phyloP scores from a whole-genome alignment of 305 asterid genomes.

The Ajuga reptans region DNA sequence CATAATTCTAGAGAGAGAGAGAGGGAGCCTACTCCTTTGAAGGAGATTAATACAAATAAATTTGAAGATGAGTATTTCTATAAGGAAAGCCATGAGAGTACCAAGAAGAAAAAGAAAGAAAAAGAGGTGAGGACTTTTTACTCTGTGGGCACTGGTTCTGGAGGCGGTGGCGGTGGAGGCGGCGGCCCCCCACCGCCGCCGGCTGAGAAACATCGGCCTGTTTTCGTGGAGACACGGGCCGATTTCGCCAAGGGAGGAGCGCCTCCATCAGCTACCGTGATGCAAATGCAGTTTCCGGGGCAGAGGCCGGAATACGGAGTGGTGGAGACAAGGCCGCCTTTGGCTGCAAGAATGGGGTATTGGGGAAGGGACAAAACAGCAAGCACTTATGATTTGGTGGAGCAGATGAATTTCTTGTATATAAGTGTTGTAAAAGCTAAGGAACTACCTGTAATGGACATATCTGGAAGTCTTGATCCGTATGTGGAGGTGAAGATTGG shows the following conservation, averaged over 20 bases:
- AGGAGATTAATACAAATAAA: constrained; percentile 25
- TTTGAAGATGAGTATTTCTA: constrained; percentile 23
- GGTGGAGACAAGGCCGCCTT: constrained; percentile 81
- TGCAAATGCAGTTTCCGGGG: constrained; percentile 71
- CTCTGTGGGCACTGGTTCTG: constrained; percentile 42
- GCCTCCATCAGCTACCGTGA: constrained; percentile 30
- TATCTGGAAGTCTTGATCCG: constrained; percentile 83
- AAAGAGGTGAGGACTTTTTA: constrained; percentile 69
- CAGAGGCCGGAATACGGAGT: constrained; percentile 67
- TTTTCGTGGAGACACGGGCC: constrained; percentile 29
- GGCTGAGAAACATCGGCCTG: constrained; percentile 31
- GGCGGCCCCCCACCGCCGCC: constrained; percentile 36
- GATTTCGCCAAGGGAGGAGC: constrained; percentile 39
- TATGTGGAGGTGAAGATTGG: constrained; percentile 87
- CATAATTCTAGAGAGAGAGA: constrained; percentile 15
- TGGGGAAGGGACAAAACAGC: constrained; percentile 89
- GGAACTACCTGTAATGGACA: constrained; percentile 83
- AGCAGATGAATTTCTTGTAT: constrained; percentile 71
- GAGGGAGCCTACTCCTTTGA: constrained; percentile 18
- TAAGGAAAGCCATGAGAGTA: constrained; percentile 35
- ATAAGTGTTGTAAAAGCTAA: constrained; percentile 67
- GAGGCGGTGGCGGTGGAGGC: constrained; percentile 19
- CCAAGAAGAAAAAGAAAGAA: constrained; percentile 53
- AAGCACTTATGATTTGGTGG: constrained; percentile 86
- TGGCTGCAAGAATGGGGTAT: constrained; percentile 85